Evolutionary conservation across 2,329 filamentous ascomycete genomes (phyloP).

Genomic region (Colletotrichum sansevieriae): DNA sequence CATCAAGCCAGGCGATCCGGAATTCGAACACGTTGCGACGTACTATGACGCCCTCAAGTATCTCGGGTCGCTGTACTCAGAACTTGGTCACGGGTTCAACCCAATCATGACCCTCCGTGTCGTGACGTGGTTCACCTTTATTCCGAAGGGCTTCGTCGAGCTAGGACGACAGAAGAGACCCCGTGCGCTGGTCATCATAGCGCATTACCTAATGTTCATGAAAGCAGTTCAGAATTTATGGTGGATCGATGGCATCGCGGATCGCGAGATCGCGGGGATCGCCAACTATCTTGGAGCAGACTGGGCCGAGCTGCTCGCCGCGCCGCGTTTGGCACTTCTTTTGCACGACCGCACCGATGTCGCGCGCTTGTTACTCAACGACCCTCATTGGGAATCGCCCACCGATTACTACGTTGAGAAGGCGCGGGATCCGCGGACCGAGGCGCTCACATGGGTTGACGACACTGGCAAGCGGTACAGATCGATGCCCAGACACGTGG

Average conservation of each 20-base stretch:
- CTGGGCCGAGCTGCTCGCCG: constrained; percentile 57
- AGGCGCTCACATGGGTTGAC: constrained; percentile 41
- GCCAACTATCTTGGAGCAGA: constrained; percentile 53
- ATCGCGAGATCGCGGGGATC: constrained; percentile 62
- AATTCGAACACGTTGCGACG: constrained; percentile 53
- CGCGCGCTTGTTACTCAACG: constrained; percentile 58
- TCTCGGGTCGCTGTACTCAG: constrained; percentile 65
- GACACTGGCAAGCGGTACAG: constrained; percentile 38
- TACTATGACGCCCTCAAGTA: constrained; percentile 63
- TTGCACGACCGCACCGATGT: constrained; percentile 52
- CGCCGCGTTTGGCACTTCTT: constrained; percentile 56
- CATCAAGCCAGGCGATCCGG: constrained; percentile 57
- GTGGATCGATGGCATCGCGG: constrained; percentile 64
- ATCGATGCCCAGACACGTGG: constrained; percentile 31
- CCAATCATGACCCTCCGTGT: constrained; percentile 62
- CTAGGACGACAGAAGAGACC: constrained; percentile 57
- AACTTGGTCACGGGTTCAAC: constrained; percentile 60
- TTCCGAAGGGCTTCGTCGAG: constrained; percentile 59
- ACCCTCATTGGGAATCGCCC: constrained; percentile 57
- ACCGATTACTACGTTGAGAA: constrained; percentile 9
- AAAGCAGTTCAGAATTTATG: constrained; percentile 59
- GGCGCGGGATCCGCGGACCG: constrained; percentile 16
- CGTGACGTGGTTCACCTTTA: constrained; percentile 66
- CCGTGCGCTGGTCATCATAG: constrained; percentile 64
- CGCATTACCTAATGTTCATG: constrained; percentile 65